phyloP scores from a whole-genome alignment of 208 protist species.

The Trichomonas vaginalis region DNA sequence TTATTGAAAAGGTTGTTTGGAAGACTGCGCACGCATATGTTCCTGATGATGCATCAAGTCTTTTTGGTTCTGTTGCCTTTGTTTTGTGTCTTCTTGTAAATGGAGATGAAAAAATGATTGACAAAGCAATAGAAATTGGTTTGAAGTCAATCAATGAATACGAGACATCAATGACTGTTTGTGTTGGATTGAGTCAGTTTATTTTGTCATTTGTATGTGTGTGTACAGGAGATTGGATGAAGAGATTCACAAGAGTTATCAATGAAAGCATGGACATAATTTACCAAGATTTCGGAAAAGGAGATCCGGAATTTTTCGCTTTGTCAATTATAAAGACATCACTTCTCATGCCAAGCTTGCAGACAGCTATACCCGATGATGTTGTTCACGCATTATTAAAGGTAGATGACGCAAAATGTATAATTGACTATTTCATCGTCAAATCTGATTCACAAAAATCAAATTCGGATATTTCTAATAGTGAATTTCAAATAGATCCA shows the following conservation, averaged over 20 bases:
- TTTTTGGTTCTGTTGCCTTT: neutral
- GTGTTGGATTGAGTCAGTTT: neutral
- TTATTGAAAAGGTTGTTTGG: neutral
- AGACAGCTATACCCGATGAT: neutral
- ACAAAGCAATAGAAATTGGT: neutral
- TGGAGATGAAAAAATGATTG: neutral
- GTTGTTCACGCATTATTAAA: neutral
- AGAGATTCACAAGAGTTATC: neutral
- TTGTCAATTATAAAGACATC: neutral
- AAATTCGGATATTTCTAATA: neutral
- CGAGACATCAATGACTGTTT: neutral
- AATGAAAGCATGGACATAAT: neutral
- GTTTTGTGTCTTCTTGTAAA: neutral
- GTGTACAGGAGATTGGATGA: neutral
- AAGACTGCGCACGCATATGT: neutral
- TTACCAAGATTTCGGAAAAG: neutral
- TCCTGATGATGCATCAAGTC: neutral
- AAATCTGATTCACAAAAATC: neutral
- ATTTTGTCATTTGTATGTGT: neutral
- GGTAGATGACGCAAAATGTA: neutral
- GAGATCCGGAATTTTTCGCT: neutral
- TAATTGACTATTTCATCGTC: neutral
- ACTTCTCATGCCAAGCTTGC: neutral
- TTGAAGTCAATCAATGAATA: neutral
- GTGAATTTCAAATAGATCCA: too few relatives aligned